A percentile compares a stretch with the other conserved stretches of the same genome.
Conservation (phyloP, 2,329 filamentous ascomycete genomes). For the Boeremia exigua region DNA sequence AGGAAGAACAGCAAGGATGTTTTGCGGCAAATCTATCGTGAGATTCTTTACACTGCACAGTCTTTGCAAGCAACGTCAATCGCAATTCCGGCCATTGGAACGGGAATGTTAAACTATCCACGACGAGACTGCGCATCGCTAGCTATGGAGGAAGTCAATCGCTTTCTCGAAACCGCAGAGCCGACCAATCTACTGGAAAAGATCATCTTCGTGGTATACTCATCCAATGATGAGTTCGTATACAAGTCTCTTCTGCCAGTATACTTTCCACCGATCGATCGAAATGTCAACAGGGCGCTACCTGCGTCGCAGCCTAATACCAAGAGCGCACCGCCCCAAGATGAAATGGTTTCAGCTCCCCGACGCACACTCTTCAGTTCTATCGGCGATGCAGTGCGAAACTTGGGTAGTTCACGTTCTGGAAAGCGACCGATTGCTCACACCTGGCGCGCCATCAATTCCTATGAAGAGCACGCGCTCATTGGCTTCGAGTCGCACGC, state of each 20-base stretch:
- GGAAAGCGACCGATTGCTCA: slow-evolving; percentile 16
- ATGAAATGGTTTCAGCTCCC: slow-evolving; percentile 7
- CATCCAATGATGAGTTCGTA: slow-evolving; percentile 37
- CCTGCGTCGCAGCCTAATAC: slow-evolving; percentile 1
- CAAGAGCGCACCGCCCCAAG: neutral
- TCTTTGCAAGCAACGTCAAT: slow-evolving; percentile 37
- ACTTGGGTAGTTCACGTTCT: slow-evolving; percentile 22
- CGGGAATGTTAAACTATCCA: slow-evolving; percentile 38
- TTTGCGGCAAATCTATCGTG: slow-evolving; percentile 38
- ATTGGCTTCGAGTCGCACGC: slow-evolving; percentile 38
- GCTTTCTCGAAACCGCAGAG: slow-evolving; percentile 35
- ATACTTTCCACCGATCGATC: slow-evolving; percentile 37
- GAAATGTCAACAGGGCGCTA: slow-evolving; percentile 20
- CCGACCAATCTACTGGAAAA: slow-evolving; percentile 30
- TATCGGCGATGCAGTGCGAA: slow-evolving; percentile 31
- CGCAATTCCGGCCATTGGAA: slow-evolving; percentile 44
- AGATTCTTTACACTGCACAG: slow-evolving; percentile 32
- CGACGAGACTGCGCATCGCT: slow-evolving; percentile 35
- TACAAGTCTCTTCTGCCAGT: slow-evolving; percentile 42
- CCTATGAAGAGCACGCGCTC: slow-evolving; percentile 27
- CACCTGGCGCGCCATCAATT: slow-evolving; percentile 22
- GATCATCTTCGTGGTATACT: slow-evolving; percentile 40
- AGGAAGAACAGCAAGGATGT: slow-evolving; percentile 29
- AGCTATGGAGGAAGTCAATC: slow-evolving; percentile 43
- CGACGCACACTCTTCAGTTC: slow-evolving; percentile 26